phyloP scores from a whole-genome alignment of 2,329 filamentous ascomycete species.

The Penicillium polonicum region DNA sequence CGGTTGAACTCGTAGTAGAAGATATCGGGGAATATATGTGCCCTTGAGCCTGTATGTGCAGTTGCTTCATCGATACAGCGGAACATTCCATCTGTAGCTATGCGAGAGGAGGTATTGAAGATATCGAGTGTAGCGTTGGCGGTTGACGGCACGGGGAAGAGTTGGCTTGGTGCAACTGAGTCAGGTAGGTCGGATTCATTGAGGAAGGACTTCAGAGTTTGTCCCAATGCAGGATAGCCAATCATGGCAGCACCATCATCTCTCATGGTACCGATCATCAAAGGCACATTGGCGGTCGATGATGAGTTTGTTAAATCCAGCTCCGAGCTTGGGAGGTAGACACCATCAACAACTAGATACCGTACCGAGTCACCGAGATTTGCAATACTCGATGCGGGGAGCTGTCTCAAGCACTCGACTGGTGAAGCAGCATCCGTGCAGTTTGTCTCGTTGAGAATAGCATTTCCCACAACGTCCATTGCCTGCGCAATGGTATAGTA shows the following conservation, averaged over 20 bases:
- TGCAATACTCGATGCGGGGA: conserved; percentile 14
- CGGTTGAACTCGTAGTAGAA: conserved; percentile 64
- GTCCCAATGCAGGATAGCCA: conserved; percentile 40
- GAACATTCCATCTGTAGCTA: conserved; percentile 60
- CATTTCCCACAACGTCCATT: conserved; percentile 49
- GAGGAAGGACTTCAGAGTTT: conserved; percentile 51
- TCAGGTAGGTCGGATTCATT: conserved; percentile 11
- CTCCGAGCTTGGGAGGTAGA: conserved; percentile 18
- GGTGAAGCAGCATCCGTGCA: conserved; percentile 50
- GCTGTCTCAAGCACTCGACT: conserved; percentile 49
- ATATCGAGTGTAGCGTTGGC: conserved; percentile 56
- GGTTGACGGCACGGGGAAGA: conserved; percentile 45
- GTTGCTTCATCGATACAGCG: conserved; percentile 62
- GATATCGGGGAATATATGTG: conserved; percentile 48
- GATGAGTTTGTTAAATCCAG: conserved; percentile 13
- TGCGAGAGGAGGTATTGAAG: conserved; percentile 55
- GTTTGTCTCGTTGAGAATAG: conserved; percentile 53
- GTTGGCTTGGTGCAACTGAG: conserved; percentile 7
- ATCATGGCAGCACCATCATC: conserved; percentile 48
- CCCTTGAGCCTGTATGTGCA: conserved; percentile 50
- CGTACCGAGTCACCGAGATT: conserved; percentile 13
- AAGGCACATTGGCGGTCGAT: conserved; percentile 21
- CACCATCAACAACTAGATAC: conserved; percentile 23
- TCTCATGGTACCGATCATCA: conserved; percentile 24
- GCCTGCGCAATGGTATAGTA: conserved; percentile 59